These are phyloP conservation scores for Daedaleopsis sinensis DNA, from an alignment of 768 basidiomycete species.

Conservation along the genomic window DNA sequence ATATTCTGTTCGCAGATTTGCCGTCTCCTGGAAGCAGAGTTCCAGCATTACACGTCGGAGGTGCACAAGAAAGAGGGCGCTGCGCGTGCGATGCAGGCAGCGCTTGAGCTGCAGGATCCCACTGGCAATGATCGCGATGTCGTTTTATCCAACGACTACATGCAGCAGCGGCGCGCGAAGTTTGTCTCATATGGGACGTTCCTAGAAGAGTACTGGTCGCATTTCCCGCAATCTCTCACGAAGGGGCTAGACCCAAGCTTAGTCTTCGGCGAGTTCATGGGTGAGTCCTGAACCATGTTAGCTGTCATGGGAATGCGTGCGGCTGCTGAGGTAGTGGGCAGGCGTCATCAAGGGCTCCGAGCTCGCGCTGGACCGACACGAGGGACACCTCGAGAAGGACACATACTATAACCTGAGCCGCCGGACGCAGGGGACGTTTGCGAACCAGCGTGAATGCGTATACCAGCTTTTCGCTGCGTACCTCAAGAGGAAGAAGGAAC, in stretches of 20 bases:
- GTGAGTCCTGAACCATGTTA: conserved; percentile 33
- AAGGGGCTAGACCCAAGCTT: conserved; percentile 44
- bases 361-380: conserved; percentile 38
- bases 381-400: conserved; percentile 44
- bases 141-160: conserved; percentile 23
- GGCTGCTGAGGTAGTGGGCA: conserved; percentile 4
- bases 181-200: conserved; percentile 53
- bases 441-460: conserved; percentile 46
- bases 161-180: conserved; percentile 22
- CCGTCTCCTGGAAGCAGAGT: conserved; percentile 51
- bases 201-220: conserved; percentile 57
- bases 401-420: conserved; percentile 52
- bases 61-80: not conserved
- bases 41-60: conserved; percentile 12
- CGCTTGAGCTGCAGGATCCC: conserved; percentile 12
- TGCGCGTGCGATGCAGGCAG: not conserved
- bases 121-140: not conserved
- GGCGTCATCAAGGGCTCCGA: conserved; percentile 74
- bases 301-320: no score
- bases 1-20: conserved; percentile 41
- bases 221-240: conserved; percentile 51
- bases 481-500: conserved; percentile 45
- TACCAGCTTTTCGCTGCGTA: conserved; percentile 62
- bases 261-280: conserved; percentile 69
- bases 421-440: conserved; percentile 58